A percentile compares a stretch with the other conserved stretches of the same genome.
These are phyloP conservation scores for Pseudonectria buxi DNA, from an alignment of 2,329 filamentous ascomycete species.

Conservation along the genomic window DNA sequence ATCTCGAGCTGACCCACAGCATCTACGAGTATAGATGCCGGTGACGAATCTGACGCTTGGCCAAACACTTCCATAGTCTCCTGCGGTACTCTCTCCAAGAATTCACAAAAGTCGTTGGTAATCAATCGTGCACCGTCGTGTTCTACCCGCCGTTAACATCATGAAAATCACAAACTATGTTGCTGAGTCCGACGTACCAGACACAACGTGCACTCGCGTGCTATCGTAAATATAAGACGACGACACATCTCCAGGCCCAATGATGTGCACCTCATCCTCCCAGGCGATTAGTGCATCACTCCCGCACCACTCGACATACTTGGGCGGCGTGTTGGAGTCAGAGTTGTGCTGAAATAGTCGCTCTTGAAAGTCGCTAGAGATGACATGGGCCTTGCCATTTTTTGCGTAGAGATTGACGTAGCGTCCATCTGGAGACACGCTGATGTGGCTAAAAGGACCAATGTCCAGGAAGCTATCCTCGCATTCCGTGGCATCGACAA, in stretches of 20 bases:
- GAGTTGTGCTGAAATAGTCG: constrained; percentile 89
- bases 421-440: constrained; percentile 83
- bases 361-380: constrained; percentile 91
- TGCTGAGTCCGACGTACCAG: constrained; percentile 49
- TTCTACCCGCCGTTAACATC: constrained; percentile 34
- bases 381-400: constrained; percentile 81
- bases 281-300: constrained; percentile 92
- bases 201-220: constrained; percentile 78
- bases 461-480: constrained; percentile 88
- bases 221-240: constrained; percentile 83
- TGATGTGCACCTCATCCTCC: constrained; percentile 95
- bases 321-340: constrained; percentile 74
- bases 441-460: constrained; percentile 85
- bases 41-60: constrained; percentile 78
- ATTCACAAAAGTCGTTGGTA: constrained; percentile 93
- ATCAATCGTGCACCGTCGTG: constrained; percentile 83
- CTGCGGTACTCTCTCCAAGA: constrained; percentile 86
- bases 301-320: constrained; percentile 92
- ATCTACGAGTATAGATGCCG: constrained; percentile 88
- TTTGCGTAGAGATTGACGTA: constrained; percentile 83
- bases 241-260: constrained; percentile 75
- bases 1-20: constrained; percentile 86
- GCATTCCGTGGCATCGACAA: constrained; percentile 81
- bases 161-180: neutral
- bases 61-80: constrained; percentile 86